Percentiles rank a stretch among this genome's conserved stretches.
These are phyloP conservation scores for Spathaspora passalidarum DNA, from an alignment of 805 yeast genomes.

Conservation along the genomic window DNA sequence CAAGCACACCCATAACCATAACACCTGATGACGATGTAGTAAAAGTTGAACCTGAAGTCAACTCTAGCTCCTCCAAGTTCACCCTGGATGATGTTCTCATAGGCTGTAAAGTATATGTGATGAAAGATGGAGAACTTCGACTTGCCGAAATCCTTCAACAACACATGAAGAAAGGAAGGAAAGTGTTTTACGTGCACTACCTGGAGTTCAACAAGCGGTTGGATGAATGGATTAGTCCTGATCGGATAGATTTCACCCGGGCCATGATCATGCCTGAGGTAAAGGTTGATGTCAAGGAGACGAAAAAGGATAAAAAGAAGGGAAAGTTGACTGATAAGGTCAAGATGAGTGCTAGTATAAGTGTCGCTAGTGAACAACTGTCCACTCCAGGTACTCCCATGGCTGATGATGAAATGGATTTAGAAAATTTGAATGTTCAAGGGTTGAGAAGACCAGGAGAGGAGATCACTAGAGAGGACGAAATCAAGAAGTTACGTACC, in stretches of 20 bases:
- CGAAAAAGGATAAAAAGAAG: constrained; percentile 32
- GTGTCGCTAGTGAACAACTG: background rate
- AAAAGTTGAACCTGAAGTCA: background rate
- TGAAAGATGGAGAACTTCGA: constrained; percentile 76
- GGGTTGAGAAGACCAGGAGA: constrained; percentile 67
- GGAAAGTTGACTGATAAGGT: constrained; percentile 12
- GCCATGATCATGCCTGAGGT: constrained; percentile 73
- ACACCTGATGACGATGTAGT: constrained; percentile 2
- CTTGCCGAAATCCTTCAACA: constrained; percentile 82
- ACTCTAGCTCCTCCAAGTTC: constrained; percentile 12
- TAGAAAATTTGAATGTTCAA: constrained; percentile 82
- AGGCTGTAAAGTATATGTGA: constrained; percentile 81
- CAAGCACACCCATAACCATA: constrained; percentile 12
- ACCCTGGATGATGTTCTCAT: constrained; percentile 51
- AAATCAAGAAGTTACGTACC: constrained; percentile 85
- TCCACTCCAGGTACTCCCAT: constrained; percentile 2
- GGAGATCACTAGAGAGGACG: constrained; percentile 82
- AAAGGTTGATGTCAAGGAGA: constrained; percentile 44
- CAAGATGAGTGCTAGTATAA: background rate
- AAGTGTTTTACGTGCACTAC: constrained; percentile 88
- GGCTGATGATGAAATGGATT: constrained; percentile 71
- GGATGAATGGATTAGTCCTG: constrained; percentile 87
- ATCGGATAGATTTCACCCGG: constrained; percentile 66
- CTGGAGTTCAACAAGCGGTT: constrained; percentile 91
- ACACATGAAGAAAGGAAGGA: constrained; percentile 70